These are phyloP conservation scores for Kernera saxatilis DNA, from an alignment of 345 rosid species.

Conservation along the genomic window DNA sequence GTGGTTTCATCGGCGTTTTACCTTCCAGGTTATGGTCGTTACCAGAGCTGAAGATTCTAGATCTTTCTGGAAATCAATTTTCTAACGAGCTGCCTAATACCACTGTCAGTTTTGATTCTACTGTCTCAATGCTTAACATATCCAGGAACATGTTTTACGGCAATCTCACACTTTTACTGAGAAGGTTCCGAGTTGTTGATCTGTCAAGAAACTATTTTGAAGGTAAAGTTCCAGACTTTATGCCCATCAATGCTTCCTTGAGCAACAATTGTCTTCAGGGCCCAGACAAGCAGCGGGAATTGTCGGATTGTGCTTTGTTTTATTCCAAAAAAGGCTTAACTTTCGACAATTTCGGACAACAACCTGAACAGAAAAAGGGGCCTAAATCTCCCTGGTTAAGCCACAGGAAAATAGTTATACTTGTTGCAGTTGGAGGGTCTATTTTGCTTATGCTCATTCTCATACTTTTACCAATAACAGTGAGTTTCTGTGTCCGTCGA, in stretches of 20 bases:
- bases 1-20: slow-evolving; percentile 47
- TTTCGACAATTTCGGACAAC: slow-evolving; percentile 22
- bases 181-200: slow-evolving; percentile 45
- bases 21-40: slow-evolving; percentile 39
- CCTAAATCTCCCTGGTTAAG: slow-evolving; percentile 39
- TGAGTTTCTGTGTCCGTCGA: slow-evolving; percentile 45
- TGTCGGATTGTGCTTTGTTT: slow-evolving; percentile 23
- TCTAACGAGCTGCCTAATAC: slow-evolving; percentile 40
- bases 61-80: slow-evolving; percentile 57
- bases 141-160: slow-evolving; percentile 76
- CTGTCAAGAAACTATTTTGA: slow-evolving; percentile 74
- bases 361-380: background rate
- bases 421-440: slow-evolving; percentile 72
- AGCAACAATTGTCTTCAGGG: slow-evolving; percentile 32
- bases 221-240: slow-evolving; percentile 46
- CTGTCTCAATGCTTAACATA: slow-evolving; percentile 44
- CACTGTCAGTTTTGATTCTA: slow-evolving; percentile 21
- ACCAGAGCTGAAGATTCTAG: slow-evolving; percentile 48
- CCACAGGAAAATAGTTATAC: slow-evolving; percentile 42
- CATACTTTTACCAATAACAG: slow-evolving; percentile 35
- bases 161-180: slow-evolving; percentile 36
- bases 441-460: slow-evolving; percentile 43
- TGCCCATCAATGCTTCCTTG: slow-evolving; percentile 22
- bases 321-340: slow-evolving; percentile 15
- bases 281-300: background rate